Percentiles rank a stretch among this genome's conserved stretches.
phyloP scores from a whole-genome alignment of 2,329 filamentous ascomycete species.

The Colletotrichum lupini region DNA sequence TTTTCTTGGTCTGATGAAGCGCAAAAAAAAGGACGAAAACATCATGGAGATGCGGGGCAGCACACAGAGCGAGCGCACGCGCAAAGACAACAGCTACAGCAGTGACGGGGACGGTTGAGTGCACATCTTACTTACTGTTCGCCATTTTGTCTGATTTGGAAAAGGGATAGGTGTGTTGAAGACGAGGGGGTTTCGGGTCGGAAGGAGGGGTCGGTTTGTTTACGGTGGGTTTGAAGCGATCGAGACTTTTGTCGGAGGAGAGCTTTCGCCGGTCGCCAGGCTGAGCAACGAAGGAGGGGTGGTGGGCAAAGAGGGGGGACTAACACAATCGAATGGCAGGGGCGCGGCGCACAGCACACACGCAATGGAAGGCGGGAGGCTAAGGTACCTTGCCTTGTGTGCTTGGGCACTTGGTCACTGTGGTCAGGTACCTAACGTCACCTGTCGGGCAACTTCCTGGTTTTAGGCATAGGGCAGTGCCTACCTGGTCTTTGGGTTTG shows the following conservation, averaged over 20 bases:
- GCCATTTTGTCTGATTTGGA: slow-evolving; percentile 33
- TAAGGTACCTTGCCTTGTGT: background rate
- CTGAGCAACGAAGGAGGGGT: slow-evolving; percentile 25
- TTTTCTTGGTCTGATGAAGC: background rate
- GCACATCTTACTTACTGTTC: slow-evolving; percentile 17
- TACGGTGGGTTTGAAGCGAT: background rate
- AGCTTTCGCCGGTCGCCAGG: slow-evolving; percentile 28
- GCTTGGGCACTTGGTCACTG: background rate
- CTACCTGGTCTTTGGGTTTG: background rate
- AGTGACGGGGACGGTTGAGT: background rate
- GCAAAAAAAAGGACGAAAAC: background rate
- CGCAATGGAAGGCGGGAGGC: background rate
- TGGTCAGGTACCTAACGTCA: background rate
- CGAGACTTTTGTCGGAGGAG: slow-evolving; percentile 14
- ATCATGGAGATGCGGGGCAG: background rate
- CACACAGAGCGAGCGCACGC: background rate
- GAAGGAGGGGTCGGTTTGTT: background rate
- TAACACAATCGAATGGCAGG: background rate
- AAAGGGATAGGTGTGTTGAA: background rate
- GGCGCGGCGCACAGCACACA: background rate
- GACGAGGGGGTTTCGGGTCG: background rate
- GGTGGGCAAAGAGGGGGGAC: slow-evolving; percentile 4
- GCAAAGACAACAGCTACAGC: background rate
- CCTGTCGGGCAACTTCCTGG: background rate
- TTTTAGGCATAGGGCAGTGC: slow-evolving; percentile 12